Percentiles rank a stretch among this genome's conserved stretches.
Evolutionary conservation across 352 stramenopile genomes (phyloP).

Genomic region (Phytophthora fragariae): DNA sequence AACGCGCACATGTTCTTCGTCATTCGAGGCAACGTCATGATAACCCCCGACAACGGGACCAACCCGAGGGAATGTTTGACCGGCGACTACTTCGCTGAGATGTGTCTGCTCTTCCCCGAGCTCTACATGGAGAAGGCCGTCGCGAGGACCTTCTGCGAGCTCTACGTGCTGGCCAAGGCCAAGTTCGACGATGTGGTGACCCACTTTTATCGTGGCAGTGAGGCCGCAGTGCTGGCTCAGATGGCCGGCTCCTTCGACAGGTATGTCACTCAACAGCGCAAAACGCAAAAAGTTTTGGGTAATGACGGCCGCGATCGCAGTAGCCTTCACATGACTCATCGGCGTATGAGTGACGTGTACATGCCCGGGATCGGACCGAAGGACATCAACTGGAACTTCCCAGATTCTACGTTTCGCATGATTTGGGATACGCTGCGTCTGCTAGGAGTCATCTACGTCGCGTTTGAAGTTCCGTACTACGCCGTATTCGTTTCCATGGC

Average conservation of each 20-base stretch:
- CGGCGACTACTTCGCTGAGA: conserved; percentile 65
- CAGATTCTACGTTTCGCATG: background rate
- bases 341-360: background rate
- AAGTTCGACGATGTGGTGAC: conserved; percentile 57
- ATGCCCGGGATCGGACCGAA: background rate
- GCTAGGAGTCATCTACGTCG: background rate
- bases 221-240: conserved; percentile 28
- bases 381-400: conserved; percentile 13
- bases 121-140: conserved; percentile 65
- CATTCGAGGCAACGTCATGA: conserved; percentile 54
- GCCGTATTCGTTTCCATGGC: conserved; percentile 61
- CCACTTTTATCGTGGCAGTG: conserved; percentile 56
- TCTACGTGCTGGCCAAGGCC: conserved; percentile 69
- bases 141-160: conserved; percentile 76
- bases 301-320: conserved; percentile 29
- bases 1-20: conserved; percentile 77
- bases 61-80: conserved; percentile 55
- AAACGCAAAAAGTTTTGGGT: conserved; percentile 71
- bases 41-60: conserved; percentile 49
- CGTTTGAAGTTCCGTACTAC: conserved; percentile 74
- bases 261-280: conserved; percentile 64
- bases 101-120: conserved; percentile 53
- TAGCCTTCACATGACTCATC: background rate
- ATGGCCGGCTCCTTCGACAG: conserved; percentile 56
- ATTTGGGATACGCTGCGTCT: conserved; percentile 44